Percentiles rank a stretch among this genome's conserved stretches.
These are phyloP conservation scores for Theileria luwenshuni DNA, from an alignment of 169 alveolate genomes.

Conservation along the genomic window DNA sequence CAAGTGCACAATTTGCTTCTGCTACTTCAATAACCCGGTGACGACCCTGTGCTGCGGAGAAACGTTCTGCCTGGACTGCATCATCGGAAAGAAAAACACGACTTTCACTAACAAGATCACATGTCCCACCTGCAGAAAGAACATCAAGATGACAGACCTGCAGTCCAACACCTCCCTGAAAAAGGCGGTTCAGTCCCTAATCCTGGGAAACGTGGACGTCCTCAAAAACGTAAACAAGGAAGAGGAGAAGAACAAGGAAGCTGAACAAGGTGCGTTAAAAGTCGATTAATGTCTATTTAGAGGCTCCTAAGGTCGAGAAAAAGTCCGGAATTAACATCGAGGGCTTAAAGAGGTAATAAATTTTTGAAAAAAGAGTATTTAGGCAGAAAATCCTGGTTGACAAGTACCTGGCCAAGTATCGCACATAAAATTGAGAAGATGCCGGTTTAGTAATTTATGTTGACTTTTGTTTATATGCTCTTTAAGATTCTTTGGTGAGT, in stretches of 20 bases:
- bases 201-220: slow-evolving; percentile 36
- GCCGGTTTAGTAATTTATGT: too few relatives aligned
- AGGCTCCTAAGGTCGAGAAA: not conserved
- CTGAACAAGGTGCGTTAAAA: not conserved
- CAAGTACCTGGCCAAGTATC: slow-evolving; percentile 15
- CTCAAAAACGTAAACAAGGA: slow-evolving; percentile 30
- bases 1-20: slow-evolving; percentile 78
- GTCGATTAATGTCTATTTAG: too few relatives aligned
- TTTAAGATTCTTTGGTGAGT: too few relatives aligned
- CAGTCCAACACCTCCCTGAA: slow-evolving; percentile 56
- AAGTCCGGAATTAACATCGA: not conserved
- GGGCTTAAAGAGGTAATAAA: slow-evolving; percentile 8
- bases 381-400: slow-evolving; percentile 20
- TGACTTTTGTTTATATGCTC: too few relatives aligned
- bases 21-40: slow-evolving; percentile 79
- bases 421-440: slow-evolving; percentile 20
- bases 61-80: slow-evolving; percentile 79
- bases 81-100: slow-evolving; percentile 52
- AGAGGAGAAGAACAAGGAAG: slow-evolving; percentile 13
- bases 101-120: slow-evolving; percentile 34
- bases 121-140: slow-evolving; percentile 53
- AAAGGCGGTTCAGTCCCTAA: slow-evolving; percentile 48
- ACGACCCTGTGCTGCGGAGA: slow-evolving; percentile 85
- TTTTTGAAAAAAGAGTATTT: not conserved
- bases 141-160: slow-evolving; percentile 34